A percentile compares a stretch with the other conserved stretches of the same genome.
Conservation (phyloP, 805 yeast genomes). For the Myxozyma monticola region DNA sequence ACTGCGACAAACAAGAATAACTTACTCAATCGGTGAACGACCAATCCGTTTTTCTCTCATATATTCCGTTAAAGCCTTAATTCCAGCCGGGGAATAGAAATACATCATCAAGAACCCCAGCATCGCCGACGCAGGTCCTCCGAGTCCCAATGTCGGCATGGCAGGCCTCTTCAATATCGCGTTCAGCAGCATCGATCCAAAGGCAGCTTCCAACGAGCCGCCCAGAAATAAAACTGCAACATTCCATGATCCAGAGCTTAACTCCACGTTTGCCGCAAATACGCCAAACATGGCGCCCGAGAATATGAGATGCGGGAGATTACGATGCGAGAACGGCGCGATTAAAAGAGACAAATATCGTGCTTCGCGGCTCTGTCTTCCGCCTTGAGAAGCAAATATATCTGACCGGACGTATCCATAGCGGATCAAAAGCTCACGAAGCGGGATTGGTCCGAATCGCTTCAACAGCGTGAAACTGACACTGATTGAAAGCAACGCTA, state of each 20-base stretch:
- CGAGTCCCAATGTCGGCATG: constrained; percentile 3
- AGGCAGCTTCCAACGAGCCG: neutral
- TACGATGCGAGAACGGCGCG: constrained; percentile 3
- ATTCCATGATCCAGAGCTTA: neutral
- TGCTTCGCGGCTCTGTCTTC: neutral
- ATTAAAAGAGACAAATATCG: constrained; percentile 8
- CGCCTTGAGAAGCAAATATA: constrained; percentile 1
- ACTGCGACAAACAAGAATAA: no score
- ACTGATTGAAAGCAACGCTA: neutral
- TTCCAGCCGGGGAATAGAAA: neutral
- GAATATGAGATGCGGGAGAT: neutral
- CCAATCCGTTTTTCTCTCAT: no score
- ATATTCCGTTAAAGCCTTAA: neutral
- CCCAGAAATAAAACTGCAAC: neutral
- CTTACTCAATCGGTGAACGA: no score
- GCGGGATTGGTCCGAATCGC: constrained; percentile 4
- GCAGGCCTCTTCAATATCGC: constrained; percentile 2
- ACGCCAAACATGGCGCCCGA: neutral
- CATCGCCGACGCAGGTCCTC: constrained; percentile 1
- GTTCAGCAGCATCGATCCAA: neutral
- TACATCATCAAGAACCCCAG: constrained; percentile 4
- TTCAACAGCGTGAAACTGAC: neutral
- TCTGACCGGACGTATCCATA: constrained; percentile 10
- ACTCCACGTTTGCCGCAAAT: neutral
- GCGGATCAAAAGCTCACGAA: constrained; percentile 1